These are phyloP conservation scores for Lentinula novae-zelandiae DNA, from an alignment of 1,284 basidiomycete genomes.

Conservation along the genomic window DNA sequence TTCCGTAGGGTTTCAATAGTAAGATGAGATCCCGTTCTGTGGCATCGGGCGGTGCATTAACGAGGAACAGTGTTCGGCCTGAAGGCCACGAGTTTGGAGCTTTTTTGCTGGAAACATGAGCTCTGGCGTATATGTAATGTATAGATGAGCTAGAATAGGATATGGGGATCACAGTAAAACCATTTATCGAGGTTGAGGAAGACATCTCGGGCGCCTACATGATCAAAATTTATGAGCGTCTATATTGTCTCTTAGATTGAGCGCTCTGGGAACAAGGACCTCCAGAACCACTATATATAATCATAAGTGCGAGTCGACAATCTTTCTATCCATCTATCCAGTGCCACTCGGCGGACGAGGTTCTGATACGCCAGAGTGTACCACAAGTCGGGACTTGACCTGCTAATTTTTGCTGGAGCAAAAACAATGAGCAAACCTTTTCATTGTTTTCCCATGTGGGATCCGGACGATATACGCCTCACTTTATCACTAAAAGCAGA, in stretches of 20 bases:
- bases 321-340: too few relatives aligned
- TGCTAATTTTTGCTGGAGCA: too few relatives aligned
- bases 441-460: too few relatives aligned
- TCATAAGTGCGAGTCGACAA: too few relatives aligned
- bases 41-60: slow-evolving; percentile 83
- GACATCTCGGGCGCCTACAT: slow-evolving; percentile 16
- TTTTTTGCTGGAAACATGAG: slow-evolving; percentile 49
- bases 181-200: slow-evolving; percentile 32
- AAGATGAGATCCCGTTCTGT: slow-evolving; percentile 72
- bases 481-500: too few relatives aligned
- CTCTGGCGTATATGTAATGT: slow-evolving; percentile 62
- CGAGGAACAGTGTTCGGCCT: slow-evolving; percentile 79
- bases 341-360: too few relatives aligned
- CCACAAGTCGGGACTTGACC: too few relatives aligned
- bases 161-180: slow-evolving; percentile 60
- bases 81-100: slow-evolving; percentile 43
- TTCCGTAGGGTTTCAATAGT: slow-evolving; percentile 73
- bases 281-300: too few relatives aligned
- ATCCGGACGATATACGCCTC: too few relatives aligned
- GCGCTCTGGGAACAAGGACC: too few relatives aligned
- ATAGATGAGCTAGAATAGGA: slow-evolving; percentile 49
- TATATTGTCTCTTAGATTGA: not conserved
- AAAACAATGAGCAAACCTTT: too few relatives aligned
- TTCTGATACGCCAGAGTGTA: too few relatives aligned
- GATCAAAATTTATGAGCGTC: not conserved